Evolutionary conservation across 192 early-diverging fungal genomes (phyloP).

Genomic region (Entomortierella lignicola): DNA sequence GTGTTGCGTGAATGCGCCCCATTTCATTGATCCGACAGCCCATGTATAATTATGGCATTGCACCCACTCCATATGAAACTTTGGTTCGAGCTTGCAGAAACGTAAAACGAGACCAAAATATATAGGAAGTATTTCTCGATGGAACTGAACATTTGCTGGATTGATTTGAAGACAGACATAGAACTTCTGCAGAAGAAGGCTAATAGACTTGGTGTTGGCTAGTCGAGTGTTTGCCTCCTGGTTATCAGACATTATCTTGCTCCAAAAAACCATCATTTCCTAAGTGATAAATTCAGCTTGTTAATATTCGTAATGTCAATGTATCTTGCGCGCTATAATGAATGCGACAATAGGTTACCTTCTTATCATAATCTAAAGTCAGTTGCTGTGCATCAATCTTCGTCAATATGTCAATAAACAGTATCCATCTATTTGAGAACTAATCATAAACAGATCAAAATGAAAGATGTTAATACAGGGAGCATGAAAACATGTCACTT

Average conservation of each 20-base stretch:
- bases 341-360: conserved; percentile 13
- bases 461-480: background rate
- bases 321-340: background rate
- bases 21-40: conserved; percentile 52
- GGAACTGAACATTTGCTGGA: conserved; percentile 33
- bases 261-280: conserved; percentile 52
- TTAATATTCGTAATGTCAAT: background rate
- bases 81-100: conserved; percentile 1
- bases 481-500: background rate
- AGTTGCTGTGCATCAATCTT: conserved; percentile 34
- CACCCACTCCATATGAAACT: conserved; percentile 37
- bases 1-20: conserved; percentile 43
- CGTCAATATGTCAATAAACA: conserved; percentile 28
- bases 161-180: conserved; percentile 44
- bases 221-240: conserved; percentile 17
- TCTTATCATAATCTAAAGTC: conserved; percentile 44
- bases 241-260: conserved; percentile 32
- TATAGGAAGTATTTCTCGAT: conserved; percentile 39
- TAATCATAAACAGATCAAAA: background rate
- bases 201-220: conserved; percentile 10
- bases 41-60: conserved; percentile 45
- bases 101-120: conserved; percentile 49
- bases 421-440: conserved; percentile 20
- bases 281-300: background rate
- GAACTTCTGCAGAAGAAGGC: conserved; percentile 18